Evolutionary conservation across 2,329 filamentous ascomycete genomes (phyloP).

Genomic region (Fusarium sp.): DNA sequence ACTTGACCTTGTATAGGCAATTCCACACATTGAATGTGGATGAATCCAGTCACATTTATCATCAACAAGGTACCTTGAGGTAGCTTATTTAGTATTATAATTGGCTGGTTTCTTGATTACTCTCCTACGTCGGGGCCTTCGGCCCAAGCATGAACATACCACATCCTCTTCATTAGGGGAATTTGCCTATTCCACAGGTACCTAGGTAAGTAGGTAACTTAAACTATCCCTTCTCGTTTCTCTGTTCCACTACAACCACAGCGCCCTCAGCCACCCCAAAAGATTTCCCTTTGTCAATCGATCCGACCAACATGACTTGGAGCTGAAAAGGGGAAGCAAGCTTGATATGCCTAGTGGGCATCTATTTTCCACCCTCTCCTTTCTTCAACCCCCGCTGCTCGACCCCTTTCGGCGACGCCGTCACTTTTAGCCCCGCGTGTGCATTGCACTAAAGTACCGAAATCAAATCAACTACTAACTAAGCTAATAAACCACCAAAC

Average conservation of each 20-base stretch:
- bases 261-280: background rate
- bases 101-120: background rate
- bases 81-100: background rate
- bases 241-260: background rate
- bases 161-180: background rate
- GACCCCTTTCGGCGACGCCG: conserved; percentile 33
- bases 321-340: conserved; percentile 17
- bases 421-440: conserved; percentile 24
- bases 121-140: background rate
- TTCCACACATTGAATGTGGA: background rate
- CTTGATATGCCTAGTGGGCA: conserved; percentile 4
- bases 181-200: background rate
- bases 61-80: background rate
- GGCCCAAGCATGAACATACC: conserved; percentile 3
- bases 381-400: conserved; percentile 4
- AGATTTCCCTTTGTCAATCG: background rate
- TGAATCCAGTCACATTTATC: background rate
- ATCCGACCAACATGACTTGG: conserved; percentile 17
- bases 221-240: background rate
- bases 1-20: background rate
- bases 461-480: conserved; percentile 1
- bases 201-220: too few species aligned
- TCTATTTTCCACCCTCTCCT: background rate
- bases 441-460: conserved; percentile 16
- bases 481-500: conserved; percentile 18